These are phyloP conservation scores for Geotrichum histeridarum DNA, from an alignment of 1,139 yeast species.

Conservation along the genomic window DNA sequence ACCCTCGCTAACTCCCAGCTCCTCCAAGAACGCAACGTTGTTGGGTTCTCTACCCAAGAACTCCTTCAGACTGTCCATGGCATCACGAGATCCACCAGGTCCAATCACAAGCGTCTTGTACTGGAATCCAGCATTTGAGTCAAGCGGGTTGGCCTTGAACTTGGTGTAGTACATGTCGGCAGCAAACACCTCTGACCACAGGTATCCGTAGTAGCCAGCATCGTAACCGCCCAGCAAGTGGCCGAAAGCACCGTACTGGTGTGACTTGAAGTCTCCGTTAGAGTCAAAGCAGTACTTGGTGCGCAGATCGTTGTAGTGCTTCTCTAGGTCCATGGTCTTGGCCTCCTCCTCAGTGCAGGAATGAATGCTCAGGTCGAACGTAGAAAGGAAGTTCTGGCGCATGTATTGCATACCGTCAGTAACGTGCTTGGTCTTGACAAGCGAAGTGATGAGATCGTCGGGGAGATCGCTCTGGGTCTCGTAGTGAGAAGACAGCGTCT, in stretches of 20 bases:
- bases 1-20: conserved; percentile 43
- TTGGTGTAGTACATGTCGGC: conserved; percentile 74
- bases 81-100: conserved; percentile 70
- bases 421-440: conserved; percentile 65
- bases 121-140: conserved; percentile 53
- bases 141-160: conserved; percentile 64
- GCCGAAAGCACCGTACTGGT: conserved; percentile 73
- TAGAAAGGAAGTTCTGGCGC: conserved; percentile 72
- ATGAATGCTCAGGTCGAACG: conserved; percentile 71
- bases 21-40: conserved; percentile 63
- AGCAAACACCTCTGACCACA: conserved; percentile 83
- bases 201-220: conserved; percentile 80
- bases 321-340: conserved; percentile 41
- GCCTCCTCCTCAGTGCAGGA: conserved; percentile 44
- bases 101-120: conserved; percentile 67
- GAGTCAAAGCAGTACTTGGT: conserved; percentile 53
- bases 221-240: conserved; percentile 84
- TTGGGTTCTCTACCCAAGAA: conserved; percentile 73
- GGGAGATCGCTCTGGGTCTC: conserved; percentile 51
- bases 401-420: conserved; percentile 65
- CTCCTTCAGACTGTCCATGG: conserved; percentile 57
- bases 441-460: conserved; percentile 54
- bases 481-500: conserved; percentile 60
- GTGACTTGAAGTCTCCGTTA: conserved; percentile 48
- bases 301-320: conserved; percentile 62